phyloP scores from a whole-genome alignment of 306 rosid species.

The Sindora glabra region DNA sequence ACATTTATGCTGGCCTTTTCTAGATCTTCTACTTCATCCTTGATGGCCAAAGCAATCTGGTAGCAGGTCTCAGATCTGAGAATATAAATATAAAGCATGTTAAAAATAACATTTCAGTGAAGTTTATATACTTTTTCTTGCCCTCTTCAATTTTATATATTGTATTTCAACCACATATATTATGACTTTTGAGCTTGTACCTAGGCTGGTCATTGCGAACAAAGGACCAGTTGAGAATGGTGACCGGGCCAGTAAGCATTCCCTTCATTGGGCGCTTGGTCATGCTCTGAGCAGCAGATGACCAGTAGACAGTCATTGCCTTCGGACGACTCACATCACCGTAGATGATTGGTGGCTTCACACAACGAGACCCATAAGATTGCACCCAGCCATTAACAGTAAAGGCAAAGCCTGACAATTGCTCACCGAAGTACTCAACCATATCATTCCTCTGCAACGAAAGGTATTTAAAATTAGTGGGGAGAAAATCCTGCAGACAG shows the following conservation, averaged over 20 bases:
- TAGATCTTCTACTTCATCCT: slow-evolving; percentile 92
- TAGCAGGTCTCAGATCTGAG: slow-evolving; percentile 72
- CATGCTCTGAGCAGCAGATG: slow-evolving; percentile 70
- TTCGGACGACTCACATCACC: slow-evolving; percentile 98
- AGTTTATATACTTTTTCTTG: background rate
- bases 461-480: slow-evolving; percentile 16
- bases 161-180: background rate
- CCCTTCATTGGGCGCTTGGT: slow-evolving; percentile 95
- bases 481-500: background rate
- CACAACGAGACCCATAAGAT: slow-evolving; percentile 92
- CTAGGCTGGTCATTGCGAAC: slow-evolving; percentile 85
- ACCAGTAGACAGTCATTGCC: slow-evolving; percentile 93
- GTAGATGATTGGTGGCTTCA: slow-evolving; percentile 93
- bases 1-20: slow-evolving; percentile 68
- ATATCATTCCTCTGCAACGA: slow-evolving; percentile 79
- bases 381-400: slow-evolving; percentile 93
- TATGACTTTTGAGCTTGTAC: slow-evolving; percentile 20
- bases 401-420: slow-evolving; percentile 84
- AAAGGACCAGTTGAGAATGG: slow-evolving; percentile 95
- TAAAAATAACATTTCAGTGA: background rate
- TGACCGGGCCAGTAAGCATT: slow-evolving; percentile 96
- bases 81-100: slow-evolving; percentile 3
- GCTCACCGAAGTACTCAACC: slow-evolving; percentile 97
- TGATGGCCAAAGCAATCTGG: slow-evolving; percentile 88
- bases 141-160: background rate